Percentiles rank a stretch among this genome's conserved stretches.
Conservation (phyloP, 2,329 filamentous ascomycete species). For the Claviceps maximensis region DNA sequence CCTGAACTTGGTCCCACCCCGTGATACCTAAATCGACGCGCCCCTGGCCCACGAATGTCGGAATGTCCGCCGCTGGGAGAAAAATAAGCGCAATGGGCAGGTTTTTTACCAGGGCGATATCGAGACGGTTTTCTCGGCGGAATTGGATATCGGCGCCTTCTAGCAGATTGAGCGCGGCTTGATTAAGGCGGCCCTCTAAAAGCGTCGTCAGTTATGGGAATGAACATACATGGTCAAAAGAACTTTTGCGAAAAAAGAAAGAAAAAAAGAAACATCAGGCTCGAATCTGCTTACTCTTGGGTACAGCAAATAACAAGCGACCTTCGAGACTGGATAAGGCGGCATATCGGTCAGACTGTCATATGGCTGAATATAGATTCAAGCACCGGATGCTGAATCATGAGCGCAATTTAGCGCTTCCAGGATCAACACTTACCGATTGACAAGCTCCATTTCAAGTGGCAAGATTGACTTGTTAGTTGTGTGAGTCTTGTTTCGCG, state of each 20-base stretch:
- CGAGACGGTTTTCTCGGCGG: slow-evolving; percentile 82
- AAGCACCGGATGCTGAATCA: not conserved
- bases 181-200: slow-evolving; percentile 82
- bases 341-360: not conserved
- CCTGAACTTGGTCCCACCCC: slow-evolving; percentile 80
- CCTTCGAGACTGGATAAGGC: slow-evolving; percentile 59
- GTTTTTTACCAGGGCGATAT: slow-evolving; percentile 97
- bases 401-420: not conserved
- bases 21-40: slow-evolving; percentile 91
- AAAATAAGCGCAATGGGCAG: slow-evolving; percentile 91
- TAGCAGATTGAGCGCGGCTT: slow-evolving; percentile 78
- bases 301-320: slow-evolving; percentile 89
- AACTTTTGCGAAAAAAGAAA: not conserved
- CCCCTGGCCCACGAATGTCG: slow-evolving; percentile 92
- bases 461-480: not conserved
- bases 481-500: not conserved
- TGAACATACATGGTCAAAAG: not conserved
- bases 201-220: not conserved
- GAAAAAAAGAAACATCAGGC: not conserved
- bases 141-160: slow-evolving; percentile 94
- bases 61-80: slow-evolving; percentile 92
- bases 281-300: slow-evolving; percentile 63
- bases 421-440: slow-evolving; percentile 29
- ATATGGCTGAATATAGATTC: not conserved
- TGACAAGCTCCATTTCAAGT: slow-evolving; percentile 36